These are phyloP conservation scores for Pichia phayaonensis DNA, from an alignment of 805 yeast species.

Conservation along the genomic window DNA sequence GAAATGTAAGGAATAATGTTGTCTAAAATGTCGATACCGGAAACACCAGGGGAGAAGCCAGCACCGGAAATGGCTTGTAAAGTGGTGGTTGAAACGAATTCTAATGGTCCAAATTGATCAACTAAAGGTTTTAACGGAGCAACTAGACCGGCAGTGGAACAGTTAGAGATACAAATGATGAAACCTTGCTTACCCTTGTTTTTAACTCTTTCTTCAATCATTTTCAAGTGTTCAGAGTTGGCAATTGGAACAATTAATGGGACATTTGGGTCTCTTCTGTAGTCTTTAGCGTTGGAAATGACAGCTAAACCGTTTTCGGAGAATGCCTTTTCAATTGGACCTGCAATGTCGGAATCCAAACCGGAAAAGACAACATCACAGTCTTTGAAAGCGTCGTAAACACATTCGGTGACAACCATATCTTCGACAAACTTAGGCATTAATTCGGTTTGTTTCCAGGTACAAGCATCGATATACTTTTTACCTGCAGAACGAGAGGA, in stretches of 20 bases:
- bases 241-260: slow-evolving; percentile 95
- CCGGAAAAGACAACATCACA: slow-evolving; percentile 96
- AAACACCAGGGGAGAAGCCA: slow-evolving; percentile 95
- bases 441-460: slow-evolving; percentile 88
- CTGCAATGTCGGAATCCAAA: slow-evolving; percentile 87
- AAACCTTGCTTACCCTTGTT: slow-evolving; percentile 65
- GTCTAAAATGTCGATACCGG: slow-evolving; percentile 91
- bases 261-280: slow-evolving; percentile 78
- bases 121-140: slow-evolving; percentile 95
- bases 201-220: slow-evolving; percentile 54
- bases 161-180: slow-evolving; percentile 92
- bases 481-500: slow-evolving; percentile 92
- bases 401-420: slow-evolving; percentile 71
- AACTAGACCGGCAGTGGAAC: slow-evolving; percentile 96
- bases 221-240: slow-evolving; percentile 81
- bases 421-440: slow-evolving; percentile 63
- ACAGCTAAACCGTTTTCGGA: slow-evolving; percentile 75
- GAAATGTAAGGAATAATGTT: slow-evolving; percentile 90
- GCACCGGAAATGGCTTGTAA: slow-evolving; percentile 98
- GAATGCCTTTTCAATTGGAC: slow-evolving; percentile 82
- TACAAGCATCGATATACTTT: slow-evolving; percentile 72
- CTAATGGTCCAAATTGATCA: slow-evolving; percentile 85
- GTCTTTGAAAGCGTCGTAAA: slow-evolving; percentile 64
- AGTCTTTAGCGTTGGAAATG: slow-evolving; percentile 93
- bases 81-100: slow-evolving; percentile 80